Conservation (phyloP, 306 rosid species). For the Dalbergia cochinchinensis region DNA sequence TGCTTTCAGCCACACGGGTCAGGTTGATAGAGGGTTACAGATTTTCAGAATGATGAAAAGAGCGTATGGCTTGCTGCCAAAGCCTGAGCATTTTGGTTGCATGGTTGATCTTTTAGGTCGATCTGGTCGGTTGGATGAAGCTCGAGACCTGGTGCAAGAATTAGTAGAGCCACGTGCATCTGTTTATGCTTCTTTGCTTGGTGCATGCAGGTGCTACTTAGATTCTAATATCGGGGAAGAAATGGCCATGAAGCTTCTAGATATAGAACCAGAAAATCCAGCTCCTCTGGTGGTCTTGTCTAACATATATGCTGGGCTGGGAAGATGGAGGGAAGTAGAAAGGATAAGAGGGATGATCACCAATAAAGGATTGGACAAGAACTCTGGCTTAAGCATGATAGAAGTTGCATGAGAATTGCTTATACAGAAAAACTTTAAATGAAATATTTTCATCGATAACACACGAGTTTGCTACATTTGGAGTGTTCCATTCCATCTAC, state of each 20-base stretch:
- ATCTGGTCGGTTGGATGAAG: slow-evolving; percentile 67
- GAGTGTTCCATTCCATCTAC: not conserved
- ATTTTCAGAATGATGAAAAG: slow-evolving; percentile 65
- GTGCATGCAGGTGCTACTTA: slow-evolving; percentile 65
- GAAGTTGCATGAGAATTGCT: slow-evolving; percentile 55
- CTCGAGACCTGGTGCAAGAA: slow-evolving; percentile 56
- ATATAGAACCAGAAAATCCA: slow-evolving; percentile 71
- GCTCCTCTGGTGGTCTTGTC: slow-evolving; percentile 70
- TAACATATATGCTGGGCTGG: slow-evolving; percentile 71
- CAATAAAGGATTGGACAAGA: slow-evolving; percentile 62
- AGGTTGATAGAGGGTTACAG: slow-evolving; percentile 66
- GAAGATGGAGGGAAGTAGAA: slow-evolving; percentile 83
- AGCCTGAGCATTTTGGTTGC: slow-evolving; percentile 66
- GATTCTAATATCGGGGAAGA: slow-evolving; percentile 70
- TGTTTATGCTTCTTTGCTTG: slow-evolving; percentile 73
- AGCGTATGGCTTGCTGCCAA: slow-evolving; percentile 67
- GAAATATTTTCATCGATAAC: slow-evolving; percentile 40
- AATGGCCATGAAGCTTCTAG: slow-evolving; percentile 61
- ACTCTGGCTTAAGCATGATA: slow-evolving; percentile 68
- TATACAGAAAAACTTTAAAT: slow-evolving; percentile 26
- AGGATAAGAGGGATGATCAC: slow-evolving; percentile 63
- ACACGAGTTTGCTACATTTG: slow-evolving; percentile 40
- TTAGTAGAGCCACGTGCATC: slow-evolving; percentile 66
- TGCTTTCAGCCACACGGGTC: slow-evolving; percentile 79
- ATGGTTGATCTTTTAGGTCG: slow-evolving; percentile 79